phyloP scores from a whole-genome alignment of 345 rosid species.

The Citrus mangshanensis region DNA sequence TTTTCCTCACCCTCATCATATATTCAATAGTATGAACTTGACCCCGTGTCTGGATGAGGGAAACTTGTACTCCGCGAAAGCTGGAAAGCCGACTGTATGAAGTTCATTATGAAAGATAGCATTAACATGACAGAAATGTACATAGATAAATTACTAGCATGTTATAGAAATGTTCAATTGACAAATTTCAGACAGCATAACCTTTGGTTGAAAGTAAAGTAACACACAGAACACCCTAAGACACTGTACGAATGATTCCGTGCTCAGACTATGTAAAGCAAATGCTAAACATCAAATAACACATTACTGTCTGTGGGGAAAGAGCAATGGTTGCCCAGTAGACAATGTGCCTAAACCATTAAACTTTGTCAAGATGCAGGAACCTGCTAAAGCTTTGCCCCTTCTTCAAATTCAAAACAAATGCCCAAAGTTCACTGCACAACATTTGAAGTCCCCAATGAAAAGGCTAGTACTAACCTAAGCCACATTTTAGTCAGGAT shows the following conservation, averaged over 20 bases:
- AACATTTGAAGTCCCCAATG: background rate
- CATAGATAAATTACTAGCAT: background rate
- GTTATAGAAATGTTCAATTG: background rate
- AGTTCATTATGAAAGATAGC: background rate
- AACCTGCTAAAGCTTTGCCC: background rate
- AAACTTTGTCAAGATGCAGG: background rate
- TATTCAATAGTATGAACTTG: background rate
- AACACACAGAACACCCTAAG: background rate
- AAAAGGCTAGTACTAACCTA: background rate
- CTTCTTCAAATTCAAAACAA: background rate
- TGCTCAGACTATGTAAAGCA: background rate
- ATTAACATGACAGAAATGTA: background rate
- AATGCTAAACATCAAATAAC: background rate
- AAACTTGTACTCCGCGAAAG: background rate
- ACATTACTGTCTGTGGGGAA: background rate
- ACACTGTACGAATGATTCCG: background rate
- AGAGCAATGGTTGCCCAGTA: background rate
- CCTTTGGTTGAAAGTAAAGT: background rate
- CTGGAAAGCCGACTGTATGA: background rate
- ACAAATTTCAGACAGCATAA: background rate
- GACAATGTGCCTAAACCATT: background rate
- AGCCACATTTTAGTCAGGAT: background rate
- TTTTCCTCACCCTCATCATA: background rate
- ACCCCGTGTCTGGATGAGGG: background rate
- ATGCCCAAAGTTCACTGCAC: background rate